These are phyloP conservation scores for Lobosporangium transversale DNA, from an alignment of 192 early-diverging fungal genomes.

Conservation along the genomic window DNA sequence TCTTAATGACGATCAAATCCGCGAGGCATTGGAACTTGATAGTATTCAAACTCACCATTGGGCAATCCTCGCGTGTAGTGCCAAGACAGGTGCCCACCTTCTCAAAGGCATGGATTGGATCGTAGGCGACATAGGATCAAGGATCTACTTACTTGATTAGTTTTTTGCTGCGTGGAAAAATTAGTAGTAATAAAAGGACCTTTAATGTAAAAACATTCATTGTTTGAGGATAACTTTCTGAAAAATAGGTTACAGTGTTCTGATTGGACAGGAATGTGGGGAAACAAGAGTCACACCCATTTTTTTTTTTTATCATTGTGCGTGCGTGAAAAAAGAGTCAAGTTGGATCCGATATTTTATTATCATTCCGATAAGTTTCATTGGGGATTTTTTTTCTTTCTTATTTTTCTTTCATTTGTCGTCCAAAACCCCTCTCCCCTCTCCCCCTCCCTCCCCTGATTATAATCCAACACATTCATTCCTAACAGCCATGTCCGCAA, in stretches of 20 bases:
- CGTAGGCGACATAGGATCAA: constrained; percentile 85
- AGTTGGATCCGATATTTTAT: not conserved
- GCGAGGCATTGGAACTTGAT: constrained; percentile 73
- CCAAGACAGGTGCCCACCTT: constrained; percentile 86
- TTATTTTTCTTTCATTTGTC: constrained; percentile 3
- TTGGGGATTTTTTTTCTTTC: constrained; percentile 6
- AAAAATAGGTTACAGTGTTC: too few species aligned
- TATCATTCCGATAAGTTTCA: not conserved
- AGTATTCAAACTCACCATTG: constrained; percentile 90
- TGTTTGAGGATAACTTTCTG: too few species aligned
- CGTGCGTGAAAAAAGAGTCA: not conserved
- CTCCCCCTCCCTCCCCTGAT: not conserved
- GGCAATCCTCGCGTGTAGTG: constrained; percentile 91
- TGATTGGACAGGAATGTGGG: constrained; percentile 32
- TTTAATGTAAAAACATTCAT: too few species aligned
- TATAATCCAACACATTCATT: constrained; percentile 4
- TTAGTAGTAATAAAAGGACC: not conserved
- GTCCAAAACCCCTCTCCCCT: not conserved
- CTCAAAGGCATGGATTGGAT: constrained; percentile 95
- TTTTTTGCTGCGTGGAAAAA: not conserved
- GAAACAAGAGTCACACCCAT: constrained; percentile 20
- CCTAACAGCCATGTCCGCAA: constrained; percentile 11
- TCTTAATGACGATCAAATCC: constrained; percentile 74
- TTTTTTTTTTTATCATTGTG: not conserved
- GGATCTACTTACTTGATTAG: constrained; percentile 84